Conservation (phyloP, 371 early-diverging fungal genomes). For the Lichtheimia hyalospora region DNA sequence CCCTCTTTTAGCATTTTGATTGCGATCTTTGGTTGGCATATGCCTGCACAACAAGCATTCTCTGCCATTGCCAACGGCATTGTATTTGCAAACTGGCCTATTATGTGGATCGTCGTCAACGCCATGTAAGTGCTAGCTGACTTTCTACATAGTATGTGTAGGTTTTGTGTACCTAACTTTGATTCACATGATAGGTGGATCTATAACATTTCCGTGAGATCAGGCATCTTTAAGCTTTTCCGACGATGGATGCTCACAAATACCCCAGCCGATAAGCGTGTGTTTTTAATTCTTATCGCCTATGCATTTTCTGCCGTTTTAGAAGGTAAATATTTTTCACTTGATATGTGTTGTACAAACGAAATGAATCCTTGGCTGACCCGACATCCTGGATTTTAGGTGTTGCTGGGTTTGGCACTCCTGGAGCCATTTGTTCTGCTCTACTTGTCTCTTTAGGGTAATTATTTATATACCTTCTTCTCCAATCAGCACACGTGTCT, state of each 20-base stretch:
- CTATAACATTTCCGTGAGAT: slow-evolving; percentile 41
- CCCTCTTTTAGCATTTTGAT: slow-evolving; percentile 41
- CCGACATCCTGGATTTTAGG: slow-evolving; percentile 16
- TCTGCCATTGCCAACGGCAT: slow-evolving; percentile 43
- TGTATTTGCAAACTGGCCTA: slow-evolving; percentile 53
- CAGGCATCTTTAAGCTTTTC: slow-evolving; percentile 48
- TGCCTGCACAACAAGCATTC: slow-evolving; percentile 51
- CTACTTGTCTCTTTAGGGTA: slow-evolving; percentile 52
- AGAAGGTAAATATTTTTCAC: slow-evolving; percentile 34
- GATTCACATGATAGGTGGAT: slow-evolving; percentile 28
- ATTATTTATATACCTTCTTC: not conserved
- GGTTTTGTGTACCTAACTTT: not conserved
- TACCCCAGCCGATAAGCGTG: slow-evolving; percentile 46
- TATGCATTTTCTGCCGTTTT: slow-evolving; percentile 48
- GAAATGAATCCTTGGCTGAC: no score
- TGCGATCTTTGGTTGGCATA: slow-evolving; percentile 54
- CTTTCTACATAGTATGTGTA: not conserved
- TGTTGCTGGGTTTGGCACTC: slow-evolving; percentile 54
- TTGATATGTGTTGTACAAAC: no score
- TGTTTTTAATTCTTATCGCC: slow-evolving; percentile 42
- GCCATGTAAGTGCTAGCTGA: slow-evolving; percentile 31
- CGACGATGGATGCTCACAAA: slow-evolving; percentile 51
- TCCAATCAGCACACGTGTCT: not conserved
- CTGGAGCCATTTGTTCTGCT: slow-evolving; percentile 54
- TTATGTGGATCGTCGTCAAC: slow-evolving; percentile 58